Conservation (phyloP, 2,329 filamentous ascomycete genomes). For the Emericellopsis atlantica region DNA sequence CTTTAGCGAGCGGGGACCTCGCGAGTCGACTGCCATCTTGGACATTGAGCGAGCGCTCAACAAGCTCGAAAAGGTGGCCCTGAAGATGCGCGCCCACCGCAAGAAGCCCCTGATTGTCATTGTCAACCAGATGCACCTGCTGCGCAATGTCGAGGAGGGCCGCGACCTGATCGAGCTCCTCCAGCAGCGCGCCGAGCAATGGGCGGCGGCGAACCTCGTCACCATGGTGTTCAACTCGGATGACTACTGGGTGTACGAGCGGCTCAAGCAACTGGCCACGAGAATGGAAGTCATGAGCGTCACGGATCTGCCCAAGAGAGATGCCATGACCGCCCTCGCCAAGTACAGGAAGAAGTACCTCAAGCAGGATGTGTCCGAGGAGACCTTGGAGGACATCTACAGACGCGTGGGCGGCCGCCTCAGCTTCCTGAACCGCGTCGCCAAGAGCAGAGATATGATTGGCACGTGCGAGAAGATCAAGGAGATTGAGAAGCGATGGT, state of each 20-base stretch:
- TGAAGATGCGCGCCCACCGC: constrained; percentile 50
- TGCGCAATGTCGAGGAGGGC: constrained; percentile 88
- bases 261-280: constrained; percentile 81
- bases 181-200: constrained; percentile 90
- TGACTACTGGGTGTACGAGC: constrained; percentile 97
- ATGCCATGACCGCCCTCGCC: constrained; percentile 64
- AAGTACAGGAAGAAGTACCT: constrained; percentile 76
- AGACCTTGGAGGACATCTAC: constrained; percentile 66
- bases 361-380: constrained; percentile 39
- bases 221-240: constrained; percentile 93
- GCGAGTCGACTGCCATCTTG: constrained; percentile 81
- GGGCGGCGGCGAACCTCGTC: constrained; percentile 83
- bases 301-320: constrained; percentile 64
- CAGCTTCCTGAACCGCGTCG: constrained; percentile 79
- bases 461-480: constrained; percentile 63
- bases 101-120: constrained; percentile 75
- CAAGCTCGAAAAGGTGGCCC: constrained; percentile 91
- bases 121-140: constrained; percentile 84
- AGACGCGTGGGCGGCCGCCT: constrained; percentile 76
- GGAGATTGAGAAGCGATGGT: constrained; percentile 61
- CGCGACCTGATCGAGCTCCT: constrained; percentile 85
- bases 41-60: constrained; percentile 97
- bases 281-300: constrained; percentile 90
- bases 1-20: constrained; percentile 85
- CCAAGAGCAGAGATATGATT: constrained; percentile 75